Conservation (phyloP, 225 moss, liverwort and hornwort species). For the Pseudoscleropodium purum region DNA sequence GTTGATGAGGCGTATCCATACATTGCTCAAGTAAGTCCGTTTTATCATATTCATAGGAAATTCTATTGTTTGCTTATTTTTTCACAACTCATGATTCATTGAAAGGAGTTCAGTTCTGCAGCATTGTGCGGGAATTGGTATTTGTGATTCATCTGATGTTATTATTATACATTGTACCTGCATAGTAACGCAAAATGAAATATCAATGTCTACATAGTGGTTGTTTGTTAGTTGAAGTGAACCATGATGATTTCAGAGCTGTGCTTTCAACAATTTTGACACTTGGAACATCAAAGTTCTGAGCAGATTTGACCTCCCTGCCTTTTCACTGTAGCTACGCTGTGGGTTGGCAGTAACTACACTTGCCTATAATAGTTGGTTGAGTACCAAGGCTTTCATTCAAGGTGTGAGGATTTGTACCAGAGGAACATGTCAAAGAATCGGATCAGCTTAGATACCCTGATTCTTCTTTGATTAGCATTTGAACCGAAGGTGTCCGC, state of each 20-base stretch:
- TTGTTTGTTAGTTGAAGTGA: neutral
- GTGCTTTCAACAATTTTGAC: neutral
- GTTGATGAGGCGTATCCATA: constrained; percentile 99
- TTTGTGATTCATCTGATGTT: neutral
- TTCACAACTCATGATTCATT: neutral
- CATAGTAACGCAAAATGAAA: neutral
- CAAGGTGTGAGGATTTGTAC: neutral
- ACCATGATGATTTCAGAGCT: neutral
- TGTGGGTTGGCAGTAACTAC: neutral
- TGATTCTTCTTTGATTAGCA: neutral
- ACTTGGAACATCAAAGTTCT: neutral
- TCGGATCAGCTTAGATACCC: neutral
- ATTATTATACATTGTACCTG: neutral
- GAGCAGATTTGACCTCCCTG: neutral
- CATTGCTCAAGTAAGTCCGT: constrained; percentile 73
- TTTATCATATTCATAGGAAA: neutral
- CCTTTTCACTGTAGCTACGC: neutral
- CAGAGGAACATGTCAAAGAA: neutral
- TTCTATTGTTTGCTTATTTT: neutral
- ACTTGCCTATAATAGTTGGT: neutral
- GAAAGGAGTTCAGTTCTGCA: neutral
- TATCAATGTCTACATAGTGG: neutral
- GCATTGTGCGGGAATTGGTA: neutral
- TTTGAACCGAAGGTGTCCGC: neutral
- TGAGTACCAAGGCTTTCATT: neutral